Conservation (phyloP, 2,329 filamentous ascomycete species). For the Metarhizium brunneum region DNA sequence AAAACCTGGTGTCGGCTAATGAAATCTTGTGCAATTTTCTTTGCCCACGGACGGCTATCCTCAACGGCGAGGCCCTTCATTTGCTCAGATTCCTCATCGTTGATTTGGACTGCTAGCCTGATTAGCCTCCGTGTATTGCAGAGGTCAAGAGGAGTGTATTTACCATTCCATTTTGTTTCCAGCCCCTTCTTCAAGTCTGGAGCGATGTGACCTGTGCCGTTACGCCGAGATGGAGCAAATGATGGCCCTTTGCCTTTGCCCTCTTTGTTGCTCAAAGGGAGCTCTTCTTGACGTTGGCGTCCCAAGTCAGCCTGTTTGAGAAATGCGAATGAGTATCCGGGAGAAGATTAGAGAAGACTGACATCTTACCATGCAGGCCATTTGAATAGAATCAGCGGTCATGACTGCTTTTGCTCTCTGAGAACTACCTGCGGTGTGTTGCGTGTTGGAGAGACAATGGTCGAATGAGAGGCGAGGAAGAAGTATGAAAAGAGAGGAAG, state of each 20-base stretch:
- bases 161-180: constrained; percentile 13
- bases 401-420: background rate
- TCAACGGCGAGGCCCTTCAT: constrained; percentile 12
- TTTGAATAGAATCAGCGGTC: background rate
- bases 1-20: constrained; percentile 4
- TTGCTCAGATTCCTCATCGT: constrained; percentile 14
- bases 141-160: background rate
- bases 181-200: constrained; percentile 6
- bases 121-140: background rate
- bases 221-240: constrained; percentile 6
- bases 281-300: constrained; percentile 13
- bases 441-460: background rate
- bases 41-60: constrained; percentile 14
- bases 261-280: constrained; percentile 10
- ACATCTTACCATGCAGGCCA: constrained; percentile 5
- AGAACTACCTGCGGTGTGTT: background rate
- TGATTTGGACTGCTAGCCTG: constrained; percentile 8
- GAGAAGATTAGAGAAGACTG: background rate
- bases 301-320: constrained; percentile 14
- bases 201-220: constrained; percentile 7
- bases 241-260: constrained; percentile 9
- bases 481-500: background rate
- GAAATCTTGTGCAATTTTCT: constrained; percentile 4
- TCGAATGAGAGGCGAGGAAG: background rate
- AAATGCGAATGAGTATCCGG: background rate